Conservation (phyloP, 495 filamentous ascomycete species). For the Penicillium pancosmium region DNA sequence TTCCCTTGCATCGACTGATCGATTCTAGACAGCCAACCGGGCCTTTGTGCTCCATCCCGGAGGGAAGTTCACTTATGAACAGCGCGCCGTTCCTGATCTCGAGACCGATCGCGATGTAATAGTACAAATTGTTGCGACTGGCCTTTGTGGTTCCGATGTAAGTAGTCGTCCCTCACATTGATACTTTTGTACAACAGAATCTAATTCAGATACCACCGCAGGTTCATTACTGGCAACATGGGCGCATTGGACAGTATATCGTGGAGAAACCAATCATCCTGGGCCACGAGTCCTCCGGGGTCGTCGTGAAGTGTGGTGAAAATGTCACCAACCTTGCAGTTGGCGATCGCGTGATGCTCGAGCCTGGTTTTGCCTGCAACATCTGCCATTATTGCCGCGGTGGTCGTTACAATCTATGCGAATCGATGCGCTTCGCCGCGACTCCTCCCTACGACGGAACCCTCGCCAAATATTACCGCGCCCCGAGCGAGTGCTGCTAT, state of each 20-base stretch:
- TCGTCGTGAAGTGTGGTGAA: constrained; percentile 59
- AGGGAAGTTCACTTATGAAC: constrained; percentile 27
- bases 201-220: background rate
- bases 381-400: constrained; percentile 65
- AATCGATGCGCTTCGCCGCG: constrained; percentile 76
- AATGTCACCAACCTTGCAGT: constrained; percentile 51
- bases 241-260: constrained; percentile 43
- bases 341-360: constrained; percentile 75
- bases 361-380: constrained; percentile 78
- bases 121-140: constrained; percentile 2
- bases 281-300: constrained; percentile 69
- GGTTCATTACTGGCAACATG: constrained; percentile 36
- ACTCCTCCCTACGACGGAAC: constrained; percentile 76
- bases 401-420: constrained; percentile 79
- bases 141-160: constrained; percentile 27
- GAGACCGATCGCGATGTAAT: constrained; percentile 22
- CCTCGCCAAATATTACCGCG: constrained; percentile 70
- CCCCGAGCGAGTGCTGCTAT: constrained; percentile 78
- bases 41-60: constrained; percentile 29
- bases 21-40: constrained; percentile 13
- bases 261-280: constrained; percentile 57
- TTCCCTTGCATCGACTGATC: background rate
- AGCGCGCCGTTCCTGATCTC: constrained; percentile 8
- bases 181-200: constrained; percentile 3
- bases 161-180: constrained; percentile 36